Evolutionary conservation across 305 asterid species (phyloP), one percentile per base, ranked within the genome.

Genomic region (Solanum chacoense): DNA sequence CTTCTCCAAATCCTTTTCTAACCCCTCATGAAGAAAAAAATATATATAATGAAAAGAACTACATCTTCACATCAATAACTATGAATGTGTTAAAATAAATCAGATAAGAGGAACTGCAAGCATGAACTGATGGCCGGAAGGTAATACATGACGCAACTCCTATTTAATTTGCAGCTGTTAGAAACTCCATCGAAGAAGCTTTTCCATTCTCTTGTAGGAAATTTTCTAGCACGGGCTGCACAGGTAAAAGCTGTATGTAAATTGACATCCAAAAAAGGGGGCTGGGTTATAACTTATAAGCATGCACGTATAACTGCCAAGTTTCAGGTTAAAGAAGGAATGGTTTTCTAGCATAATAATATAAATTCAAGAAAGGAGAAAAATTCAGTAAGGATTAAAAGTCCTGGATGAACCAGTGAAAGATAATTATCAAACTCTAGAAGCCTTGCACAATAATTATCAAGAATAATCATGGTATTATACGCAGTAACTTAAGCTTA

Each of bases 211-310:
- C 93, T 34, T 87, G 92, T 29, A 95, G 95, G 69, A 92, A 87
- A 88, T 91, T 92, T 90, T 90, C 88, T 28, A 92, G 89, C 37
- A 89, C 87, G 29, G 92, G 93, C 99, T 95, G 96, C 94, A 88
- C 81, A 89, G 89, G 67, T 81, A 85, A 74, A 88, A 45, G 26
- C 34, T 50, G 38, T 16, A 36, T 9, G 87, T 63, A 34, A 45
- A 59, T 24, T 59, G 37, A 36, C 37, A 75, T 75, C n/a, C 28
- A 34, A 38, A 32, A 32, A 22, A 14, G 24, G 24, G 31, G 55
- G 59, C 20, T 55, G 73, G n/a, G 80, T 31, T 85, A 34, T 63
- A 8, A 63, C 36, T 35, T 35, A 35, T 37, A 37, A 37, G 32
- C 29, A 85, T 14, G 40, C 88, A 71, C 11, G 31, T 65, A 81